phyloP scores from a whole-genome alignment of 148 eudicot species.

The Rhododendron griersonianum region DNA sequence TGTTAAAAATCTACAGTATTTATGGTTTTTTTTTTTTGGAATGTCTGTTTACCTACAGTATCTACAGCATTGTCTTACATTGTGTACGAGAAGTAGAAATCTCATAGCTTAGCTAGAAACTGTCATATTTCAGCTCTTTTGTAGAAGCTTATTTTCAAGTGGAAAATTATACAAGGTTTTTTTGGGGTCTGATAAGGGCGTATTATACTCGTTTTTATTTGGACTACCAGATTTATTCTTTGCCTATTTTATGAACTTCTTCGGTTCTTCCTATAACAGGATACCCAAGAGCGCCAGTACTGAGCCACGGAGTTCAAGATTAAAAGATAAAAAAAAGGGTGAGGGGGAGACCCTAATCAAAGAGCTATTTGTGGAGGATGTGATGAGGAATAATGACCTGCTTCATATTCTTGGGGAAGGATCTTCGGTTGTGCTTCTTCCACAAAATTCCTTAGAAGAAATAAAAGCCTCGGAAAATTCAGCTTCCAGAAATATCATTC shows the following conservation, averaged over 20 bases:
- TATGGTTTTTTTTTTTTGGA: neutral
- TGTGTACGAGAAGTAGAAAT: neutral
- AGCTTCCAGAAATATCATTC: conserved; percentile 22
- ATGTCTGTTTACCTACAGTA: neutral
- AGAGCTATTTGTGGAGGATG: conserved; percentile 76
- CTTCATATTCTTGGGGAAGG: conserved; percentile 74
- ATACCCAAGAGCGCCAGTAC: conserved; percentile 35
- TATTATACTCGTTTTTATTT: neutral
- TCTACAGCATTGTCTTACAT: neutral
- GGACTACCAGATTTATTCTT: neutral
- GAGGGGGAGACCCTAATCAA: conserved; percentile 86
- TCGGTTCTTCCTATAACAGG: conserved; percentile 31
- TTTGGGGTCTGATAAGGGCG: neutral
- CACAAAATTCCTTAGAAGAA: conserved; percentile 56
- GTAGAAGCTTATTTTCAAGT: neutral
- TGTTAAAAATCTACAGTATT: neutral
- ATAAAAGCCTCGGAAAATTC: conserved; percentile 35
- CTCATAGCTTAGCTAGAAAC: neutral
- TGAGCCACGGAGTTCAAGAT: conserved; percentile 86
- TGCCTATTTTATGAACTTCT: neutral
- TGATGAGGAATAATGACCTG: conserved; percentile 64
- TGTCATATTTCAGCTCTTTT: neutral
- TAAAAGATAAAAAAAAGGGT: conserved; percentile 78
- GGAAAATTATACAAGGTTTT: neutral
- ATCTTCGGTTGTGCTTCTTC: conserved; percentile 71